Evolutionary conservation across 768 basidiomycete species (phyloP).

Genomic region (Cystofilobasidium capitatum): DNA sequence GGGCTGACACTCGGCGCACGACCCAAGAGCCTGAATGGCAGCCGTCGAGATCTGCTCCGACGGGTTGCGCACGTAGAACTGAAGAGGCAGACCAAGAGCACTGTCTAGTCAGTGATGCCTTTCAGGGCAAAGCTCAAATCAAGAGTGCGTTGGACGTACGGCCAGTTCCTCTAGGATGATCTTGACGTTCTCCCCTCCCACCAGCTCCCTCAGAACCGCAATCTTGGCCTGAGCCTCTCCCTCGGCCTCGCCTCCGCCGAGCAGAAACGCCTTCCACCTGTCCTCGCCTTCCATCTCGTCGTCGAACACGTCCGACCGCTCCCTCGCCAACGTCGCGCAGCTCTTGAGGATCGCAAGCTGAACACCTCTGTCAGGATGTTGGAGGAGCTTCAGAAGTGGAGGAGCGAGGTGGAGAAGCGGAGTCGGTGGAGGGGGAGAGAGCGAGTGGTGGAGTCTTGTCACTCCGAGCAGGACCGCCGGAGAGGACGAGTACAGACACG

Average conservation of each 20-base stretch:
- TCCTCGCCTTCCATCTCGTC: conserved; percentile 12
- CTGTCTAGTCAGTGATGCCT: neutral
- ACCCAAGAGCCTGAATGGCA: conserved; percentile 69
- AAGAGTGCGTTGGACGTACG: conserved; percentile 50
- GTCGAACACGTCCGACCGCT: conserved; percentile 23
- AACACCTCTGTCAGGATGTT: conserved; percentile 10
- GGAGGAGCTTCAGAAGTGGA: conserved; percentile 22
- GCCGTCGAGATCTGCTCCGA: conserved; percentile 62
- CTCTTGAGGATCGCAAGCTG: conserved; percentile 17
- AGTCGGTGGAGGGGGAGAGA: conserved; percentile 16
- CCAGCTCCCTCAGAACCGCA: conserved; percentile 56
- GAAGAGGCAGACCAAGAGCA: neutral
- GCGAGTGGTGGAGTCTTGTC: conserved; percentile 12
- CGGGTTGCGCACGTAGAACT: conserved; percentile 76
- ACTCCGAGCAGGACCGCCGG: conserved; percentile 22
- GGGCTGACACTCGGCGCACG: conserved; percentile 58
- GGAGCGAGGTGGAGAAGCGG: conserved; percentile 20
- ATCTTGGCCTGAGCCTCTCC: conserved; percentile 53
- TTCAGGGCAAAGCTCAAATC: no score
- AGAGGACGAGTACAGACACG: conserved; percentile 20
- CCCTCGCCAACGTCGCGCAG: neutral
- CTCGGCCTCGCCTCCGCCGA: conserved; percentile 33
- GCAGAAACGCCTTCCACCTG: conserved; percentile 6
- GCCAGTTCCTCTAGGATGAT: conserved; percentile 71
- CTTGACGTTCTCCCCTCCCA: conserved; percentile 58